Evolutionary conservation across 805 yeast species (phyloP).

Genomic region (Kodamaea kaohsiungensis): DNA sequence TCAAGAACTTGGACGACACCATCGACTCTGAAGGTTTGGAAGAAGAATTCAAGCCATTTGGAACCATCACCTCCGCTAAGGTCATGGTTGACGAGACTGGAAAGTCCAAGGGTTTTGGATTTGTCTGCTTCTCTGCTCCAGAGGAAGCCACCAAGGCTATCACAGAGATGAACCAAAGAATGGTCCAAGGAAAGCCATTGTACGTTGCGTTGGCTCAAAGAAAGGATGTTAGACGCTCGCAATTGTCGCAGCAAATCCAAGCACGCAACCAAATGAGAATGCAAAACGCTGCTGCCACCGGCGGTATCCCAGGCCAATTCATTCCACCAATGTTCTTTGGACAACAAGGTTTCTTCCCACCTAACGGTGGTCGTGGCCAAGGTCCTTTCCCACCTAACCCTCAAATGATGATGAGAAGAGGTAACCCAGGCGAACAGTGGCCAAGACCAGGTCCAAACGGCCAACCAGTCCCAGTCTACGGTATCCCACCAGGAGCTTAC

Average conservation of each 20-base stretch:
- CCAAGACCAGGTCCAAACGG: conserved; percentile 79
- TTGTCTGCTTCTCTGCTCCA: conserved; percentile 95
- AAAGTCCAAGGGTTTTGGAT: conserved; percentile 97
- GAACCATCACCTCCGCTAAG: conserved; percentile 92
- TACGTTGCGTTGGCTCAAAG: conserved; percentile 99
- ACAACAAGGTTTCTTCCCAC: conserved; percentile 81
- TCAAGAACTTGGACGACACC: conserved; percentile 93
- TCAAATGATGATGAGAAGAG: conserved; percentile 70
- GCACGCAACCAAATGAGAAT: conserved; percentile 98
- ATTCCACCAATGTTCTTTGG: conserved; percentile 85
- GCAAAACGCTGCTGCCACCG: conserved; percentile 93
- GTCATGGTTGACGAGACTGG: conserved; percentile 95
- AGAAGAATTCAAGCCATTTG: conserved; percentile 92
- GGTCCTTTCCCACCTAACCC: conserved; percentile 79
- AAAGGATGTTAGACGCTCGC: conserved; percentile 95
- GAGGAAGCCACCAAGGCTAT: conserved; percentile 99
- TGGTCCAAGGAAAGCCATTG: conserved; percentile 92
- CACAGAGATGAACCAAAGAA: conserved; percentile 96
- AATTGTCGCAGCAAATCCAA: conserved; percentile 95
- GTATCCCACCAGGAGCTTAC: conserved; percentile 75
- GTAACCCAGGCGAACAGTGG: conserved; percentile 59
- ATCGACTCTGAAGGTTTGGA: conserved; percentile 88
- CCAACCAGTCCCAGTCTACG: conserved; percentile 81
- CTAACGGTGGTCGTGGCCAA: conserved; percentile 79
- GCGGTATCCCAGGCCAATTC: conserved; percentile 84